Base-by-base conservation (phyloP, 192 early-diverging fungal genomes). In the Tieghemiomyces parasiticus region DNA sequence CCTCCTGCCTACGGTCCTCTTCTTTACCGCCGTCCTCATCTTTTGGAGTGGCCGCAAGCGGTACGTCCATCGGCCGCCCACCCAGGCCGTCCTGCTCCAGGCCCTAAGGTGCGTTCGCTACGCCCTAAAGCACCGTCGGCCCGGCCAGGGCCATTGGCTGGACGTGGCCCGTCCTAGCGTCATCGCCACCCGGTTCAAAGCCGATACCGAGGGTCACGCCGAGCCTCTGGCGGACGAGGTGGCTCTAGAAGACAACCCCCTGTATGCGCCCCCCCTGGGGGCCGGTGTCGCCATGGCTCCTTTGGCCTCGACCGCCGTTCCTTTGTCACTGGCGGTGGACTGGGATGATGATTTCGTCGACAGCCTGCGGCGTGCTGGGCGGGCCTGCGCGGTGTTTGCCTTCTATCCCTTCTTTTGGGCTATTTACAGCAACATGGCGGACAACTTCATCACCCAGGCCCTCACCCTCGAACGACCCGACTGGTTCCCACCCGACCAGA, bases 391-490 rank as follows among this genome's bases (percentile, higher is more conserved):
- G 46, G 63, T 71, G 30, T 74, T 73, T 34, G 46, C 63, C 3
- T 68, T 72, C 32, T 65, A 54, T 45, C 67, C 70, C 13, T 51
- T 70, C 33, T 70, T 59, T 60, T 72, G 71, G 71, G 64, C 61
- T 38, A 50, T 71, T 38, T 84, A 82, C 60, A 65, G 66, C 55
- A 79, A 86, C 62, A 82, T 84, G 61, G 68, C 66, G 29, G 77
- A 73, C 66, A 84, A 82, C 62, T 65, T 86, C 65, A 69, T 81
- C 35, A 75, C 78, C 25, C 79, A 80, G 61, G 76, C 77, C 46
- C 71, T 69, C 52, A 74, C 71, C 26, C 84, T 86, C 80, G 34
- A 61, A 29, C 61, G 68, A 32, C 69, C 74, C 26, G 68, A 70
- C 35, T 58, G 64, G 50, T 66, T 86, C 30, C 76, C 84, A 46